Conservation (phyloP, 345 rosid species). For the Murraya paniculata region DNA sequence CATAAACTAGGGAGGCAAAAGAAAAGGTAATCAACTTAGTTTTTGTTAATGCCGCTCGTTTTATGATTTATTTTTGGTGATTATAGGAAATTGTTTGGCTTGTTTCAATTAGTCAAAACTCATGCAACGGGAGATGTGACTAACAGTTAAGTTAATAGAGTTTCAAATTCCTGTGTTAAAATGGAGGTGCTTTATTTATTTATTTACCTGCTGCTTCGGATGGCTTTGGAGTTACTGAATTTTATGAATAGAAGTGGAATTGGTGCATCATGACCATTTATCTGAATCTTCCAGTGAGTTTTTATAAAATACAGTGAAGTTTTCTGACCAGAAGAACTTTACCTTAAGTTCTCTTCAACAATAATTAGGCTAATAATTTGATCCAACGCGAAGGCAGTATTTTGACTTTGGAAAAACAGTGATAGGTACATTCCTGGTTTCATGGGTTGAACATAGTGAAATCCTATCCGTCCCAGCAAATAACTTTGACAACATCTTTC, state of each 20-base stretch:
- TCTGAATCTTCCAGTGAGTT: not conserved
- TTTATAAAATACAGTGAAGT: not conserved
- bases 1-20: too few species aligned
- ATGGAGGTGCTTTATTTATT: not conserved
- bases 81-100: not conserved
- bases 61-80: too few species aligned
- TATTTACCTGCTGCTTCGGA: too few species aligned
- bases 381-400: not conserved
- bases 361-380: not conserved
- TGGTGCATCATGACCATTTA: not conserved
- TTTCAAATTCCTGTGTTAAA: not conserved
- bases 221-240: too few species aligned
- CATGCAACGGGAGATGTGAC: not conserved
- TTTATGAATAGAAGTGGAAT: too few species aligned
- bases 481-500: not conserved
- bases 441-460: not conserved
- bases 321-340: too few species aligned
- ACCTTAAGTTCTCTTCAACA: too few species aligned
- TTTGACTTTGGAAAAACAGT: not conserved
- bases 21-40: too few species aligned
- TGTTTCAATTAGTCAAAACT: not conserved
- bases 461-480: not conserved
- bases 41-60: too few species aligned
- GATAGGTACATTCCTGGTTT: not conserved
- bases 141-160: not conserved